phyloP scores from a whole-genome alignment of 257 asterid species.

The Solanum dulcamara region DNA sequence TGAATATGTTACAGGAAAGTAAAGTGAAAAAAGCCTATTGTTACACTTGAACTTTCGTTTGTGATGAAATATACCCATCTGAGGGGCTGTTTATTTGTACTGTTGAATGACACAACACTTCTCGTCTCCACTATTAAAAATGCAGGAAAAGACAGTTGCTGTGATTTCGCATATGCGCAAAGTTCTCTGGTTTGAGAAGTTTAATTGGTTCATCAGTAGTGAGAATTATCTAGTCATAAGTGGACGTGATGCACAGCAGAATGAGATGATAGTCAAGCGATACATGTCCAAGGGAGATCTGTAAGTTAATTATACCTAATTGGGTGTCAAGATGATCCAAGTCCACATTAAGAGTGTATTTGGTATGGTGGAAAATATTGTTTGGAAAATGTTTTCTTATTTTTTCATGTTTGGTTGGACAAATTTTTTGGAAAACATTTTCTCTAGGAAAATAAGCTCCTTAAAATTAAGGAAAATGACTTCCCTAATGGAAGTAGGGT shows the following conservation, averaged over 20 bases:
- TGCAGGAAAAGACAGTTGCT: constrained; percentile 92
- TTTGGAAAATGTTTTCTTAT: too few species aligned
- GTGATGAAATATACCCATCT: not conserved
- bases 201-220: constrained; percentile 97
- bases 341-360: not conserved
- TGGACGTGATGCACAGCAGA: constrained; percentile 97
- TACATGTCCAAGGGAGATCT: constrained; percentile 97
- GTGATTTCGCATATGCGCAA: constrained; percentile 91
- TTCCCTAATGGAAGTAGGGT: too few species aligned
- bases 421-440: too few species aligned
- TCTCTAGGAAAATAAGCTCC: too few species aligned
- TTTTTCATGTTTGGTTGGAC: too few species aligned
- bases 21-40: not conserved
- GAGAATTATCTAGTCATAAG: constrained; percentile 94
- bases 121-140: not conserved
- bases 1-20: not conserved
- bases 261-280: constrained; percentile 98
- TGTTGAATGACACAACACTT: not conserved
- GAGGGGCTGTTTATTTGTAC: not conserved
- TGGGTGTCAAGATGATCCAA: not conserved
- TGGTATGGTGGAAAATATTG: too few species aligned
- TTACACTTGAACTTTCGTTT: not conserved
- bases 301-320: constrained; percentile 40
- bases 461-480: too few species aligned
- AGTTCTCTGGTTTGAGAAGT: constrained; percentile 99